Conservation (phyloP, 2,329 filamentous ascomycete species). For the Aspergillus aculeatus region DNA sequence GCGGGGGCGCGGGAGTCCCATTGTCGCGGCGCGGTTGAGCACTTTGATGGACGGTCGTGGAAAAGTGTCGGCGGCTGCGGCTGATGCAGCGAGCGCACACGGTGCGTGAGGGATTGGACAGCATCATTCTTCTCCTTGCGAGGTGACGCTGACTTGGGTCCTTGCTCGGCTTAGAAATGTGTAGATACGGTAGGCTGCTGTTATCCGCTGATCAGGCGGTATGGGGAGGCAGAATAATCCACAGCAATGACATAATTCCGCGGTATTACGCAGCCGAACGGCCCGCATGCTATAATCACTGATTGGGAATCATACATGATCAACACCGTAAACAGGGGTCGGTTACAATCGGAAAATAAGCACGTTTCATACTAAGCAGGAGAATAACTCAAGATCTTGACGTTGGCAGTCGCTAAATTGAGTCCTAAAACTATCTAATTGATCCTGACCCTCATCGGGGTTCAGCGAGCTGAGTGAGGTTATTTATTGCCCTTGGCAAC, state of each 20-base stretch:
- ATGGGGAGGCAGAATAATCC: constrained; percentile 24
- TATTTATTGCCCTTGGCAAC: constrained; percentile 47
- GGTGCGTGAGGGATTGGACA: constrained; percentile 24
- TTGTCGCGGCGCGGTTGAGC: constrained; percentile 11
- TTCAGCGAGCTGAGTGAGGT: constrained; percentile 4
- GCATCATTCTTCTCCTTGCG: constrained; percentile 33
- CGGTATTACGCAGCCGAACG: background rate
- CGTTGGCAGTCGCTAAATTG: background rate
- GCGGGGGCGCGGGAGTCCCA: constrained; percentile 35
- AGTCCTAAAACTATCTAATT: background rate
- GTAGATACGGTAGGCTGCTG: constrained; percentile 25
- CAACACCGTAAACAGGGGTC: background rate
- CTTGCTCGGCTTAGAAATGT: constrained; percentile 10
- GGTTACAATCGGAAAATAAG: background rate
- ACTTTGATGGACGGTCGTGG: constrained; percentile 23
- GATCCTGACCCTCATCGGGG: background rate
- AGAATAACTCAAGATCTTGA: background rate
- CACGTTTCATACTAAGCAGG: background rate
- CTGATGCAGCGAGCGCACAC: constrained; percentile 32
- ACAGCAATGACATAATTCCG: constrained; percentile 11
- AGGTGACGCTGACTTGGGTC: background rate
- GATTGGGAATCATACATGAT: background rate
- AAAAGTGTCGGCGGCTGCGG: constrained; percentile 31
- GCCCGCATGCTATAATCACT: too few species aligned
- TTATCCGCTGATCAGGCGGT: constrained; percentile 26